Conservation (phyloP, 352 stramenopile species). For the Globisporangium splendens region DNA sequence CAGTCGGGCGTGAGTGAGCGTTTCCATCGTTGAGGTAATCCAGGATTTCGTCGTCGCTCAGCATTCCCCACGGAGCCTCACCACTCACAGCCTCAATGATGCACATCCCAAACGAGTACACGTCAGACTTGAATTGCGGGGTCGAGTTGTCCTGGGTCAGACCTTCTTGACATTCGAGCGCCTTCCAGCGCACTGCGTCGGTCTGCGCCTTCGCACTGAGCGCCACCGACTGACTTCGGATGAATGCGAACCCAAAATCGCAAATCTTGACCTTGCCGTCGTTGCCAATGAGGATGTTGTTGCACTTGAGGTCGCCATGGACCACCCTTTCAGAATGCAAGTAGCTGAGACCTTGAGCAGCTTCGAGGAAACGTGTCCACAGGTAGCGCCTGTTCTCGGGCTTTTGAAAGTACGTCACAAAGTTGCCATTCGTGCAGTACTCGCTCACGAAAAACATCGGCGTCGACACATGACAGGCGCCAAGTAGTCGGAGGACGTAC, state of each 20-base stretch:
- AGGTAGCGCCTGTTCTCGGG: neutral
- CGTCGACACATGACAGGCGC: too few species aligned
- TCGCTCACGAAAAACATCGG: constrained; percentile 3
- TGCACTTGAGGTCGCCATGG: constrained; percentile 53
- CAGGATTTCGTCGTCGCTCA: neutral
- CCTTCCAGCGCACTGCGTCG: constrained; percentile 31
- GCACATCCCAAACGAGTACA: constrained; percentile 2
- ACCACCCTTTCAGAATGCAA: constrained; percentile 33
- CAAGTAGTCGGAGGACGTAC: too few species aligned
- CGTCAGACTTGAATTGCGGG: neutral
- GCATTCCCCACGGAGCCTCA: neutral
- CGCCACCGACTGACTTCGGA: constrained; percentile 19
- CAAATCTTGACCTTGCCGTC: constrained; percentile 64
- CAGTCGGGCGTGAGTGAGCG: too few species aligned
- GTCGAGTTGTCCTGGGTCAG: neutral
- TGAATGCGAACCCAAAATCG: constrained; percentile 49
- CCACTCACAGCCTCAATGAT: constrained; percentile 3
- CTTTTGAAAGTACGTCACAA: neutral
- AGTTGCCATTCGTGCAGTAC: neutral
- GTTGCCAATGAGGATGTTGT: constrained; percentile 58
- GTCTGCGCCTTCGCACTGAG: constrained; percentile 20
- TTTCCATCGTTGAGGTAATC: neutral
- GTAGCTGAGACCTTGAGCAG: constrained; percentile 61
- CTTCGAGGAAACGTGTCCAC: constrained; percentile 25
- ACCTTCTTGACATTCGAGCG: constrained; percentile 15